Percentiles rank a stretch among this genome's conserved stretches.
Evolutionary conservation across 495 filamentous ascomycete genomes (phyloP).

Genomic region (Podospora didyma): DNA sequence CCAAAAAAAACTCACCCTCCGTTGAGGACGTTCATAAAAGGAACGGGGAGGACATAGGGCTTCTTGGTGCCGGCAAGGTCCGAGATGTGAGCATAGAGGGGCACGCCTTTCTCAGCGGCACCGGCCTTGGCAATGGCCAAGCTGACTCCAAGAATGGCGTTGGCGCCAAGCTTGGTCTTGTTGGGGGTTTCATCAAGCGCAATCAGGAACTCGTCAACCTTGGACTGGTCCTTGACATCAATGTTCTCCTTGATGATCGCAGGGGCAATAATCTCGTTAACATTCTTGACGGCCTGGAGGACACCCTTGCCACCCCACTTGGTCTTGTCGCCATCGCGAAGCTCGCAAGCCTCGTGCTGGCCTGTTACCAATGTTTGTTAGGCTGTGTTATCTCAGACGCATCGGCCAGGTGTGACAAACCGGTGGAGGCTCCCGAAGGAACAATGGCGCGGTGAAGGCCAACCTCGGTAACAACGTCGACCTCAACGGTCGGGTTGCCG

Average conservation of each 20-base stretch:
- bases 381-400: not conserved
- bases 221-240: slow-evolving; percentile 95
- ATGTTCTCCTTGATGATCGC: slow-evolving; percentile 87
- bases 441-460: slow-evolving; percentile 99
- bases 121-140: slow-evolving; percentile 97
- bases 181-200: slow-evolving; percentile 93
- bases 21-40: slow-evolving; percentile 99
- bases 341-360: slow-evolving; percentile 96
- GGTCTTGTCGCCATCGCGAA: slow-evolving; percentile 96
- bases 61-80: slow-evolving; percentile 99
- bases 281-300: slow-evolving; percentile 90
- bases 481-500: slow-evolving; percentile 90
- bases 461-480: slow-evolving; percentile 93
- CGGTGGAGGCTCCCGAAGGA: slow-evolving; percentile 95
- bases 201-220: slow-evolving; percentile 91
- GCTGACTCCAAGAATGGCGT: slow-evolving; percentile 95
- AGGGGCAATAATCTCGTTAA: slow-evolving; percentile 90
- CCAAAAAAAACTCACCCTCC: slow-evolving; percentile 58
- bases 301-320: slow-evolving; percentile 98
- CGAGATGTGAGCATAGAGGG: slow-evolving; percentile 96
- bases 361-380: slow-evolving; percentile 47
- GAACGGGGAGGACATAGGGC: slow-evolving; percentile 97
- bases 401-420: slow-evolving; percentile 46
- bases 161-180: slow-evolving; percentile 98
- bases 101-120: slow-evolving; percentile 96